Conservation (phyloP, 225 moss, liverwort and hornwort genomes). For the Rhytidiadelphus loreus region DNA sequence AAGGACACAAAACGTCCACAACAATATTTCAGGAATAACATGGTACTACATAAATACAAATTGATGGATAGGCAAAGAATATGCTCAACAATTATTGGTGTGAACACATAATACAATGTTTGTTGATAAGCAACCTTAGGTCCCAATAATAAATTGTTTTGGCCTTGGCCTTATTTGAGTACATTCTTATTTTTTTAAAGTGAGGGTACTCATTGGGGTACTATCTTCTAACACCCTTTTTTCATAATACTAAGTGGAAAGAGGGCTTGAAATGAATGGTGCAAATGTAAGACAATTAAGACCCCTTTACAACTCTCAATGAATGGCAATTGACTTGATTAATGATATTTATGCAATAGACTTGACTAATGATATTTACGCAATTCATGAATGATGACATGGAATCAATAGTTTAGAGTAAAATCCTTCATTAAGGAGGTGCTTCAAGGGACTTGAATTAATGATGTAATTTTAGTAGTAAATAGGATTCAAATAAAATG, state of each 20-base stretch:
- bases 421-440: background rate
- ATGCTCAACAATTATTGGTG: background rate
- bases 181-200: background rate
- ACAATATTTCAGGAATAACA: background rate
- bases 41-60: no score
- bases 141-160: background rate
- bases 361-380: background rate
- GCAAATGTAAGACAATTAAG: background rate
- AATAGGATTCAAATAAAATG: no score
- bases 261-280: background rate
- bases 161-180: background rate
- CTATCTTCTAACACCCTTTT: background rate
- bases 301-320: background rate
- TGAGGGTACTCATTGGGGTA: fast-evolving
- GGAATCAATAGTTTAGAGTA: background rate
- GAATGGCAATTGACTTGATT: no score
- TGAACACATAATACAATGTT: background rate
- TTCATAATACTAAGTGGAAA: background rate
- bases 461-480: background rate
- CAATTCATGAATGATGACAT: background rate
- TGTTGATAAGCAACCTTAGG: background rate
- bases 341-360: no score
- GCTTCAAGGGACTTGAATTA: background rate
- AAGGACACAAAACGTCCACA: background rate
- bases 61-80: background rate